Conservation (phyloP, 1,284 basidiomycete genomes). For the Thelephora terrestris region DNA sequence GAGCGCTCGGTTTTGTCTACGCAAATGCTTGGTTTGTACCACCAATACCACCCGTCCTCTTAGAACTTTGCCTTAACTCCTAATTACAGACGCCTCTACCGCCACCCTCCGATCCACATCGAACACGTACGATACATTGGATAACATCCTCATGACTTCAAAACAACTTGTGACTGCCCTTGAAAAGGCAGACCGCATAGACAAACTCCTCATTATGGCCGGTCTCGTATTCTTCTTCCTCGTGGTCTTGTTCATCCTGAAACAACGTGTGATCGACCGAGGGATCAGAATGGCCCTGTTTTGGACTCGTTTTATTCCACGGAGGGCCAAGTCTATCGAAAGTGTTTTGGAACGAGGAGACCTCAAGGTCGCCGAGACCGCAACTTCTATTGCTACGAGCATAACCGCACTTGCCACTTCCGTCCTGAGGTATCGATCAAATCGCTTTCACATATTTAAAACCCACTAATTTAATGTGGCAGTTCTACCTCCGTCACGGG, state of each 20-base stretch:
- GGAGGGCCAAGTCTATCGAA: background rate
- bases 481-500: background rate
- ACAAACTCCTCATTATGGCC: constrained; percentile 73
- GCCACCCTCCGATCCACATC: constrained; percentile 66
- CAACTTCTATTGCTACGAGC: background rate
- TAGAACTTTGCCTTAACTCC: constrained; percentile 1
- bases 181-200: constrained; percentile 85
- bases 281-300: constrained; percentile 62
- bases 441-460: too few species aligned
- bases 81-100: constrained; percentile 65
- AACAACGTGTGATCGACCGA: constrained; percentile 74
- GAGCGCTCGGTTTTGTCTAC: constrained; percentile 78
- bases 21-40: constrained; percentile 69
- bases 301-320: constrained; percentile 68
- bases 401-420: background rate
- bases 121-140: constrained; percentile 70
- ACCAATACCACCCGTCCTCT: background rate
- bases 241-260: constrained; percentile 79
- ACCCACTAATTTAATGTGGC: background rate
- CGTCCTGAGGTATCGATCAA: background rate
- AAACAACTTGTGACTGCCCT: constrained; percentile 77
- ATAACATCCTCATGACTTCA: constrained; percentile 65
- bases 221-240: constrained; percentile 76
- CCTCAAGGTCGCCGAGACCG: background rate
- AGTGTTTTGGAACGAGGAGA: background rate